These are phyloP conservation scores for Scheffersomyces amazonensis DNA, from an alignment of 805 yeast genomes.

Conservation along the genomic window DNA sequence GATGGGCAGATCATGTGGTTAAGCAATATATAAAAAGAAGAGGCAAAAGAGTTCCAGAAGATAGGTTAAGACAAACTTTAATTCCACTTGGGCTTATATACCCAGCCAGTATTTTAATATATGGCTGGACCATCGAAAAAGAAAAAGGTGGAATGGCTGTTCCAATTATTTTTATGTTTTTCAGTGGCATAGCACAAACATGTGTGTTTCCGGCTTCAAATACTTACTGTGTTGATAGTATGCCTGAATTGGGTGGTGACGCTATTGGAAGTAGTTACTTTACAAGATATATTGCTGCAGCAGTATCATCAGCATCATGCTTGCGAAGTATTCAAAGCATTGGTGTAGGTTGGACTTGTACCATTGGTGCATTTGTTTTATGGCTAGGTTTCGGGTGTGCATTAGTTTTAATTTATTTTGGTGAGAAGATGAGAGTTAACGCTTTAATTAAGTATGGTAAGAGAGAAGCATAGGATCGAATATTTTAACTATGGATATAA, in stretches of 20 bases:
- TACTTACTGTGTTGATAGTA: slow-evolving; percentile 57
- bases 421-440: slow-evolving; percentile 32
- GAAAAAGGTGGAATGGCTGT: slow-evolving; percentile 54
- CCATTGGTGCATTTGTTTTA: slow-evolving; percentile 44
- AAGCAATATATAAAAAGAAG: slow-evolving; percentile 38
- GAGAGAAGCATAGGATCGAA: slow-evolving; percentile 3
- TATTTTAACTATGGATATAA: too few species aligned
- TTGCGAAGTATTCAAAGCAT: slow-evolving; percentile 43
- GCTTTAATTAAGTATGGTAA: slow-evolving; percentile 18
- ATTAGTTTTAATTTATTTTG: slow-evolving; percentile 33
- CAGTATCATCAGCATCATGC: slow-evolving; percentile 49
- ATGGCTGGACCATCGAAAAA: slow-evolving; percentile 53
- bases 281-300: slow-evolving; percentile 48
- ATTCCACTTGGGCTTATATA: slow-evolving; percentile 41
- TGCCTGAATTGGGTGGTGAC: slow-evolving; percentile 54
- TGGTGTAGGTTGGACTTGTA: slow-evolving; percentile 58
- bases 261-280: slow-evolving; percentile 56
- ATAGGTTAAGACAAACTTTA: slow-evolving; percentile 41
- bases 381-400: slow-evolving; percentile 35
- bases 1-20: slow-evolving; percentile 49
- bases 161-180: slow-evolving; percentile 48
- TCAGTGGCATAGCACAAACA: slow-evolving; percentile 51
- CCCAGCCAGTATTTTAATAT: slow-evolving; percentile 45
- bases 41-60: slow-evolving; percentile 51
- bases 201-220: slow-evolving; percentile 50